Evolutionary conservation across 1,284 basidiomycete genomes (phyloP).

Genomic region (Sphaerobolus stellatus): DNA sequence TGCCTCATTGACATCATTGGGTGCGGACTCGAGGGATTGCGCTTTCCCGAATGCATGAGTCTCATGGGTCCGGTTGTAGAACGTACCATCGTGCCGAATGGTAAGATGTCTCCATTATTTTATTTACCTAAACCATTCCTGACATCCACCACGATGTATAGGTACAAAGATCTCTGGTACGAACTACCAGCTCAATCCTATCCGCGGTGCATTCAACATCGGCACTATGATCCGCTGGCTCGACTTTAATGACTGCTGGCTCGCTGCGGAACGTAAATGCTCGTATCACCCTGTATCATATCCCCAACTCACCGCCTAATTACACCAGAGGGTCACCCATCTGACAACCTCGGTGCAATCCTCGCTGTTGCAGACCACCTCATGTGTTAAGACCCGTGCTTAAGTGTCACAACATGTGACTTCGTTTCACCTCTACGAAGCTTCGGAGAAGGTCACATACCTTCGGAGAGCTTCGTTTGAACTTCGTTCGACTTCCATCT

Average conservation of each 20-base stretch:
- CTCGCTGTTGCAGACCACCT: conserved; percentile 87
- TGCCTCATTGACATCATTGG: conserved; percentile 90
- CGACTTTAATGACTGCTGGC: conserved; percentile 89
- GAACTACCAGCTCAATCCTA: conserved; percentile 89
- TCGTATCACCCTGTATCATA: not conserved
- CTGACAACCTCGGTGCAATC: conserved; percentile 92
- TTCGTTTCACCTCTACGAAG: no score
- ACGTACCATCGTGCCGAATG: conserved; percentile 86
- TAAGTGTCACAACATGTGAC: no score
- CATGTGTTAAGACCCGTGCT: no score
- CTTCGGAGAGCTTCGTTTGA: no score
- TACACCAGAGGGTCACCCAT: conserved; percentile 85
- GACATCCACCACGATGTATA: conserved; percentile 28
- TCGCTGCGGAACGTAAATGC: conserved; percentile 77
- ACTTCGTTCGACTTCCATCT: no score
- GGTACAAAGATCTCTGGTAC: conserved; percentile 88
- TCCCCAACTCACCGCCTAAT: conserved; percentile 9
- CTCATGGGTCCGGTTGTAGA: conserved; percentile 86
- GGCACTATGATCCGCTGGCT: conserved; percentile 93
- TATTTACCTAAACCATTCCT: conserved; percentile 1
- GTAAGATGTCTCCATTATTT: conserved; percentile 33
- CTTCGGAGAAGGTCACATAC: no score
- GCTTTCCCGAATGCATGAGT: conserved; percentile 76
- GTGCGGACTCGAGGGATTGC: conserved; percentile 79
- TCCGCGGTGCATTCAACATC: conserved; percentile 94